A percentile compares a stretch with the other conserved stretches of the same genome.
Evolutionary conservation across 2,329 filamentous ascomycete genomes (phyloP).

Genomic region (Penicillium sp.): DNA sequence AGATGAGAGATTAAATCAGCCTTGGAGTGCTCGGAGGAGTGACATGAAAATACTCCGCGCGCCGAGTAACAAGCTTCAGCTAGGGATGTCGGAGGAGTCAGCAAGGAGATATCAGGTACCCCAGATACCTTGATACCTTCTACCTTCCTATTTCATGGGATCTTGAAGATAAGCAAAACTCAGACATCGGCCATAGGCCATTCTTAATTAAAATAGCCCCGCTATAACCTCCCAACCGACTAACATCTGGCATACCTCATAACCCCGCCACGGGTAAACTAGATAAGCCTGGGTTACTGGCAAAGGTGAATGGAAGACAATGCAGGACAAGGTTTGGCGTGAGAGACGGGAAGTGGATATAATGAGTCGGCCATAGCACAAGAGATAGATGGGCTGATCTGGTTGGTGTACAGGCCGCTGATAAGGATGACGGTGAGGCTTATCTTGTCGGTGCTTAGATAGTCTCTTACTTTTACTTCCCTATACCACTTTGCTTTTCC

Average conservation of each 20-base stretch:
- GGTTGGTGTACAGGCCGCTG: slow-evolving; percentile 5
- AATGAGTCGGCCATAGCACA: background rate
- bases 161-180: background rate
- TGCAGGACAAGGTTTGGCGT: background rate
- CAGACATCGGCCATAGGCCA: background rate
- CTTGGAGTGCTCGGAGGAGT: background rate
- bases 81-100: background rate
- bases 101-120: background rate
- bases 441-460: background rate
- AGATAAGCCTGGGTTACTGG: background rate
- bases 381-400: slow-evolving; percentile 3
- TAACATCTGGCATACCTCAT: background rate
- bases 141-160: too few species aligned
- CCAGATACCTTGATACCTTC: background rate
- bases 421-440: background rate
- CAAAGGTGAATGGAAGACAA: background rate
- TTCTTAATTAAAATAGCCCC: background rate
- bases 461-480: background rate
- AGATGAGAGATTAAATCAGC: background rate
- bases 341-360: background rate
- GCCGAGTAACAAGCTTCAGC: background rate
- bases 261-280: background rate
- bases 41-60: background rate
- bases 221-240: background rate
- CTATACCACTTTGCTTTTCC: background rate